Evolutionary conservation across 2,329 filamentous ascomycete species (phyloP), one percentile per base, ranked within the genome.

Genomic region (Botrytis cinerea): DNA sequence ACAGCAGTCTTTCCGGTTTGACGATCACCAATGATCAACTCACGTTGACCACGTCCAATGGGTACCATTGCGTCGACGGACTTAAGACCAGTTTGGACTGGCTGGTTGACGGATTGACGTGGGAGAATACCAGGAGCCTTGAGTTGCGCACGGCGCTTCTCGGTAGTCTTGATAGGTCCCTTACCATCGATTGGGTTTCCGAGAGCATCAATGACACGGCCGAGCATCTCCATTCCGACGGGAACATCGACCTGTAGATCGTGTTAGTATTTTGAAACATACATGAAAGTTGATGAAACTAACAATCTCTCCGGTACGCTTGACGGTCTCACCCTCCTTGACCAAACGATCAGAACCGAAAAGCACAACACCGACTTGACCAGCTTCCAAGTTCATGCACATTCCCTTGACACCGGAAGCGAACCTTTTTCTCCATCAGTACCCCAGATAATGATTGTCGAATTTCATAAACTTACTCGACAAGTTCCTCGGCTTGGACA

Each of bases 371-470:
- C 96, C 96, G 88, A 99, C 96, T 88, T 98, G 96, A 86, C 96
- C 96, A 86, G 96, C 96, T 89, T 99, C 96, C 87, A 99, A 92
- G 93, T 99, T 99, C 95, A 99, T 98, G 93, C 95, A 98, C 96
- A 99, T 99, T 86, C 96, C 96, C 92, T 98, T 98, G 87, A 98
- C 96, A 86, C 96, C 96, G 79, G 96, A 99, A 83, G 96, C 94
- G 89, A 99, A 99, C 90, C 95, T 98, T 79, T 74, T 64, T 72
- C 46, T 72, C 38, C 18, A 75, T 76, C 75, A 75, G 75, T 25
- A 76, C 74, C 45, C 54, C 63, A 62, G 59, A 75, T 75, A 71
- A 77, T 22, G 16, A 48, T 45, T 38, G 46, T 61, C 63, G 20
- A 48, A 59, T 54, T 75, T 60, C 66, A 54, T 79, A 75, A 77